Percentiles rank a stretch among this genome's conserved stretches.
phyloP scores from a whole-genome alignment of 2,329 filamentous ascomycete genomes.

The Acrodontium crateriforme region DNA sequence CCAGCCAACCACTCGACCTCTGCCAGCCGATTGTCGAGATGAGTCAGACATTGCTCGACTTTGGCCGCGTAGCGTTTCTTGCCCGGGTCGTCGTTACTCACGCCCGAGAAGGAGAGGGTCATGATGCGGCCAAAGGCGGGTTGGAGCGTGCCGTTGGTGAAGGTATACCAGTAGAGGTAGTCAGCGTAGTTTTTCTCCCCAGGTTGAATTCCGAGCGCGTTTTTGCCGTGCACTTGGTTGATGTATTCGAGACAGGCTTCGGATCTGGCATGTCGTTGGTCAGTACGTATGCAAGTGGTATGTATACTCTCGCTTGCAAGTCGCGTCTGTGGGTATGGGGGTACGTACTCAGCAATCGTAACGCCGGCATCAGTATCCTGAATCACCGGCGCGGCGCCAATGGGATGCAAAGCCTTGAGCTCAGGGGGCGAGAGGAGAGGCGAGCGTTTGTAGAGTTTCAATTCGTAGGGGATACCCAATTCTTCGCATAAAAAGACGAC shows the following conservation, averaged over 20 bases:
- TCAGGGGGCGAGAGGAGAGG: slow-evolving; percentile 25
- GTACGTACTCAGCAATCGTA: slow-evolving; percentile 4
- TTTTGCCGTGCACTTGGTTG: slow-evolving; percentile 37
- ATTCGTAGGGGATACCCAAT: slow-evolving; percentile 40
- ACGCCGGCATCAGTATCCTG: slow-evolving; percentile 2
- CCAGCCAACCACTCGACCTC: slow-evolving; percentile 44
- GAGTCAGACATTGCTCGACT: slow-evolving; percentile 23
- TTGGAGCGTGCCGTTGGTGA: slow-evolving; percentile 26
- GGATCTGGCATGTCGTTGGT: too few species aligned
- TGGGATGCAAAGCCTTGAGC: slow-evolving; percentile 10
- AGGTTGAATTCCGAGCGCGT: slow-evolving; percentile 34
- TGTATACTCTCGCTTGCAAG: slow-evolving; percentile 46
- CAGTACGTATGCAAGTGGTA: too few species aligned
- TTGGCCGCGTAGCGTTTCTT: background rate
- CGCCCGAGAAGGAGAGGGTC: slow-evolving; percentile 13
- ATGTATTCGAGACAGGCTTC: slow-evolving; percentile 51
- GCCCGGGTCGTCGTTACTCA: background rate
- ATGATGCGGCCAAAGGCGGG: slow-evolving; percentile 22
- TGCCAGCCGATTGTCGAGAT: slow-evolving; percentile 37
- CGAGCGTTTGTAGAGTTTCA: slow-evolving; percentile 33
- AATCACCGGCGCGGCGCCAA: slow-evolving; percentile 3
- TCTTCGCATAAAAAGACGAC: slow-evolving; percentile 53
- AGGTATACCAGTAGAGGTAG: slow-evolving; percentile 48
- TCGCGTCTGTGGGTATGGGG: slow-evolving; percentile 20
- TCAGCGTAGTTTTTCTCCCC: slow-evolving; percentile 39